Conservation (phyloP, 768 basidiomycete species). For the Panellus pusillus region DNA sequence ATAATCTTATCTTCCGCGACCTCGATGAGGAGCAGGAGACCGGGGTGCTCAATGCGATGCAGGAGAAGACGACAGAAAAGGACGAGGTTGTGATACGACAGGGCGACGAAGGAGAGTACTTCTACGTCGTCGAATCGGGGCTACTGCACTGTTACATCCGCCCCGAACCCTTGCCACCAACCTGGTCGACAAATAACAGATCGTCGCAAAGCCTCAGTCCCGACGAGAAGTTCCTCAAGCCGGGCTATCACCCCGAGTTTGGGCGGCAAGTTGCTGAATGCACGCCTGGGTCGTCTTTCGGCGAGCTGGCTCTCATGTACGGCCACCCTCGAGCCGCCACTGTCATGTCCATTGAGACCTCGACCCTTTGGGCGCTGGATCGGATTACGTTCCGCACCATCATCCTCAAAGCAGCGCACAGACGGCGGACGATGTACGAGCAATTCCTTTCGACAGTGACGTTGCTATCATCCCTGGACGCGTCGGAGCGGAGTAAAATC, state of each 20-base stretch:
- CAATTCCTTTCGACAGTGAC: conserved; percentile 90
- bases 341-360: conserved; percentile 79
- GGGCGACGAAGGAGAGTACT: conserved; percentile 95
- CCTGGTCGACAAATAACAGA: conserved; percentile 50
- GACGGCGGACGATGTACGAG: conserved; percentile 94
- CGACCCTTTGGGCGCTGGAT: conserved; percentile 93
- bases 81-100: conserved; percentile 94
- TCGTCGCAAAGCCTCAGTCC: conserved; percentile 38
- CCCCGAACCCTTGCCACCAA: conserved; percentile 61
- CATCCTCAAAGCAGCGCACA: conserved; percentile 88
- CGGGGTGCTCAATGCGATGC: conserved; percentile 94
- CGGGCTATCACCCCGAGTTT: conserved; percentile 66
- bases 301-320: conserved; percentile 98
- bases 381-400: conserved; percentile 98
- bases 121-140: conserved; percentile 95
- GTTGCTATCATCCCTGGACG: conserved; percentile 81
- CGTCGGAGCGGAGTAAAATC: conserved; percentile 92
- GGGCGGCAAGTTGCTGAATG: conserved; percentile 86
- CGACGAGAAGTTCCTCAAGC: conserved; percentile 58
- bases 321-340: conserved; percentile 95
- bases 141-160: conserved; percentile 81
- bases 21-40: conserved; percentile 95
- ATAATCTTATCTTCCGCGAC: conserved; percentile 94
- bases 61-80: conserved; percentile 68
- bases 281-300: conserved; percentile 84